phyloP scores from a whole-genome alignment of 2,329 filamentous ascomycete species.

The Neurospora sp. region DNA sequence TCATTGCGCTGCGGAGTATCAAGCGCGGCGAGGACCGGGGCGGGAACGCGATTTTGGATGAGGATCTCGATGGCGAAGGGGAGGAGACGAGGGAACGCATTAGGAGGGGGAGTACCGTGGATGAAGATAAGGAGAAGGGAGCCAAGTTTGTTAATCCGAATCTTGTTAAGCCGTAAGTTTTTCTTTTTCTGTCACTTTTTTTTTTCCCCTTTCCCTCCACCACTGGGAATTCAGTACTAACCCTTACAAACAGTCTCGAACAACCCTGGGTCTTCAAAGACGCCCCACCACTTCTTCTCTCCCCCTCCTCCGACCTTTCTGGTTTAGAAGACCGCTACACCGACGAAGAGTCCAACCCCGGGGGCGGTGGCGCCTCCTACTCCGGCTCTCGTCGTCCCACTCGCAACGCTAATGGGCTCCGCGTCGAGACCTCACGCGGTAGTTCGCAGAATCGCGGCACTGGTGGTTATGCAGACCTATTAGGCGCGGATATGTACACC shows the following conservation, averaged over 20 bases:
- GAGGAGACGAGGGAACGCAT: conserved; percentile 30
- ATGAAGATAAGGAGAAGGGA: conserved; percentile 63
- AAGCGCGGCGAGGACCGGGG: conserved; percentile 49
- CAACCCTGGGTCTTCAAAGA: conserved; percentile 60
- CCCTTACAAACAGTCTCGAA: conserved; percentile 40
- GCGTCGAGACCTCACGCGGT: background rate
- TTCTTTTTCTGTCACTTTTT: background rate
- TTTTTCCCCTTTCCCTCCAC: background rate
- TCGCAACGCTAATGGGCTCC: background rate
- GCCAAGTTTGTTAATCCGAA: conserved; percentile 69
- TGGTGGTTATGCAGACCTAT: background rate
- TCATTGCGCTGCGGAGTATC: conserved; percentile 85
- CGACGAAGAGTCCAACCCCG: background rate
- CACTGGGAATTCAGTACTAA: background rate
- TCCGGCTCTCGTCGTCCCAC: background rate
- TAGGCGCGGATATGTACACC: background rate
- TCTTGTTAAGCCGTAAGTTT: conserved; percentile 55
- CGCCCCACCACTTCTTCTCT: conserved; percentile 35
- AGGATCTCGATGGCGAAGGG: conserved; percentile 26
- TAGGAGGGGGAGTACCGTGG: conserved; percentile 54
- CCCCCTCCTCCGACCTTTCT: background rate
- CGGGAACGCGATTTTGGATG: conserved; percentile 33
- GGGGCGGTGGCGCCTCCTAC: background rate
- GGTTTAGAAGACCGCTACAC: background rate
- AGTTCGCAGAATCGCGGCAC: background rate